phyloP scores from a whole-genome alignment of 305 asterid genomes.

The Solanum aculeatissimum region DNA sequence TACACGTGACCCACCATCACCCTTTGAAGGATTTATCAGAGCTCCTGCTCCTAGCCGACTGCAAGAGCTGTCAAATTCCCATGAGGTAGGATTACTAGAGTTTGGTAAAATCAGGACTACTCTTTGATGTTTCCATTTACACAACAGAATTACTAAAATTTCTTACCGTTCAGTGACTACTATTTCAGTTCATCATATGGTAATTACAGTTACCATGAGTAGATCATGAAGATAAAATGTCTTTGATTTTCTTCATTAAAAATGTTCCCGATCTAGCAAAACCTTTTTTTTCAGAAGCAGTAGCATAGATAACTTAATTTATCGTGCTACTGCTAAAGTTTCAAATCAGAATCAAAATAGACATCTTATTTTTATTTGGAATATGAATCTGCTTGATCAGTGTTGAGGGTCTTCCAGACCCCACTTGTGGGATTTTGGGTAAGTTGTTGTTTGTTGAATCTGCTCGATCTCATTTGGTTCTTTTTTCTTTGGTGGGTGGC shows the following conservation, averaged over 20 bases:
- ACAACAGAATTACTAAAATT: not conserved
- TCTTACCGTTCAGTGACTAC: not conserved
- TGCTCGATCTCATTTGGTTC: not conserved
- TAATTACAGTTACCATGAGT: not conserved
- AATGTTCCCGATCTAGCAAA: not conserved
- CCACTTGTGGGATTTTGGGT: too few relatives aligned
- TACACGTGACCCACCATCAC: constrained; percentile 29
- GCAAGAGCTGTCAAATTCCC: constrained; percentile 23
- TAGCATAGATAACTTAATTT: not conserved
- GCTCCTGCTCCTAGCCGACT: constrained; percentile 16
- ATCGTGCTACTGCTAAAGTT: not conserved
- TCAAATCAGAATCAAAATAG: not conserved
- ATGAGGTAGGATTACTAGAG: constrained; percentile 29
- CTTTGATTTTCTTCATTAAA: not conserved
- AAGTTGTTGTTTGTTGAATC: too few relatives aligned
- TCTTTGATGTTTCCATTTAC: not conserved
- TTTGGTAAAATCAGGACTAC: not conserved
- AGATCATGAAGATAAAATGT: not conserved
- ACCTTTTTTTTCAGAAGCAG: not conserved
- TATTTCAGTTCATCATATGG: not conserved
- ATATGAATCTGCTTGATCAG: not conserved
- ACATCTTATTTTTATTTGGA: not conserved
- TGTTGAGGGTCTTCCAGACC: too few relatives aligned
- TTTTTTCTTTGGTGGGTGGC: not conserved
- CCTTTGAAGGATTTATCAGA: constrained; percentile 25